These are phyloP conservation scores for Gentiana macrophylla DNA, from an alignment of 257 asterid genomes.

Conservation along the genomic window DNA sequence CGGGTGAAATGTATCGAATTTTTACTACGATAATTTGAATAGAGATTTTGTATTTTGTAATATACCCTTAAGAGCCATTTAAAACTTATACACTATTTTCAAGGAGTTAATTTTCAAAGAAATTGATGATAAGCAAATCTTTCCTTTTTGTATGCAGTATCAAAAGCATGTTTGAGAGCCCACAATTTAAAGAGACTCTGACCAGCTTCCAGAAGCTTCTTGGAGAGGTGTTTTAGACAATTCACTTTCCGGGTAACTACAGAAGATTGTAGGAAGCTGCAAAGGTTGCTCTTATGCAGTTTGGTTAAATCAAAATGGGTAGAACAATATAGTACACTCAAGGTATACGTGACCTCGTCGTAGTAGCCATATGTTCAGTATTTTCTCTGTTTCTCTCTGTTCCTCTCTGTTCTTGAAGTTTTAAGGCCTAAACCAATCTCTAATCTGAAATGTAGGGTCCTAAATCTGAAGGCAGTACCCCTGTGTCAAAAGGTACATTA, in stretches of 20 bases:
- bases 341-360: conserved; percentile 30
- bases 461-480: conserved; percentile 17
- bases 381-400: no score
- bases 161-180: conserved; percentile 55
- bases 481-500: conserved; percentile 27
- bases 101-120: no score
- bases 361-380: no score
- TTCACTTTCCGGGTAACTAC: conserved; percentile 35
- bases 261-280: conserved; percentile 46
- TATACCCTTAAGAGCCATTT: no score
- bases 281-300: conserved; percentile 44
- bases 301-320: conserved; percentile 57
- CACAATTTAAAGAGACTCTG: conserved; percentile 52
- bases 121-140: no score
- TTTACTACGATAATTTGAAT: neutral
- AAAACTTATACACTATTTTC: no score
- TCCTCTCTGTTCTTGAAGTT: no score
- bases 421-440: no score
- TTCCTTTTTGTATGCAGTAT: conserved; percentile 27
- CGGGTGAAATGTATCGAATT: no score
- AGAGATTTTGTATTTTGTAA: no score
- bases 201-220: conserved; percentile 66
- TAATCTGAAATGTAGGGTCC: no score
- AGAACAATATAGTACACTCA: conserved; percentile 34
- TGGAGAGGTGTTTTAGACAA: conserved; percentile 52